Base-by-base conservation (phyloP, 768 basidiomycete genomes). In the Trametes meyenii region DNA sequence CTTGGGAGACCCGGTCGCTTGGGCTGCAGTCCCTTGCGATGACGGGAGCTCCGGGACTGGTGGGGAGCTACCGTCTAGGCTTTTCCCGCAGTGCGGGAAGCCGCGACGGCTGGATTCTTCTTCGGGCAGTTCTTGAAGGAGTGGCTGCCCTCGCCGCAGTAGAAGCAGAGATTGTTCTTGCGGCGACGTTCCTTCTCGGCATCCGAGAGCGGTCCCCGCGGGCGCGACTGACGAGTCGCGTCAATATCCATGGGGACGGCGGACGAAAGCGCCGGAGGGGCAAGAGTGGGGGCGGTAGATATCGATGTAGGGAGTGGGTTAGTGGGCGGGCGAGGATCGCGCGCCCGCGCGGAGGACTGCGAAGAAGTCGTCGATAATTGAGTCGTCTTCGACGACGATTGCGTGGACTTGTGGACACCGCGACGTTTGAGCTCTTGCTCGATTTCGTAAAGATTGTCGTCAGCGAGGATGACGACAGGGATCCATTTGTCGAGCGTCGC, bases 101-200 rank as follows among this genome's bases (percentile, higher is more conserved):
- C 60, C 51, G 61, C 61, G 13, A 43, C 59, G 42, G 2, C 42
- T 2, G 62, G 42, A 4, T 55, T 61, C 63, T 58, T 70, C 21
- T 67, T 68, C 17, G 49, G 67, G 65, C 76, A 77, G 38, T 70
- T 63, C 5, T 65, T 44, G 39, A 67, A 68, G 2, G 54, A 29
- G 57, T 77, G 76, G 6, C 64, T 59, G 14, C 67, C 62, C 33
- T 66, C 52, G 12, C 74, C 72, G 51, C 77, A 78, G 56, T 76
- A 77, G 11, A 71, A 53, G 60, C 76, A 78, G 3, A 78, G 68
- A 14, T 64, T 61, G 1, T 71, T 40, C 11, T 66, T 63, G 21
- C 50, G 26, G 26, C 69, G 69, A 23, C 59, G 61, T 8, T 73
- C 53, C 12, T 39, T 40, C 53, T 54, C 49, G 26, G 49, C 49